Evolutionary conservation across 345 rosid species (phyloP), one percentile per base, ranked within the genome.

Genomic region (Reutealis trisperma): DNA sequence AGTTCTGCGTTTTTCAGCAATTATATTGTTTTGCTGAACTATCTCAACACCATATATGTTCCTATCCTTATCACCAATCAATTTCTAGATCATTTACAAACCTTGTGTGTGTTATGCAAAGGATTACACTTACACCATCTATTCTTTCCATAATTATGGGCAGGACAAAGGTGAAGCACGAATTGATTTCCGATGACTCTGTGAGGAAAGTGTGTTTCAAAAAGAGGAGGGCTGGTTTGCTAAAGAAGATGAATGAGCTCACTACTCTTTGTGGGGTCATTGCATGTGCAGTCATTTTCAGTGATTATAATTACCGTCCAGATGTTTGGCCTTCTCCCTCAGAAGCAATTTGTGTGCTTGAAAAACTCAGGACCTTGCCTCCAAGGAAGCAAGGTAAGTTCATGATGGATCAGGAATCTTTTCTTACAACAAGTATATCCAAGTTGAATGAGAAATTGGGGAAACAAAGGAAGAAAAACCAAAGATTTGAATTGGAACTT

Each of bases 171-270:
- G 78, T 82, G n/a, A 76, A 60, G 73, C 63, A 75, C 42, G 88
- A 85, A 61, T 62, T 86, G 73, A 84, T 88, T 64, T 30, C 81
- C 8, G 73, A 85, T 27, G 86, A 76, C 49, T 78, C 86, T 9
- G 63, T 41, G 8, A 66, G 89, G 81, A 88, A 75, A 69, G 65
- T 65, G 41, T 83, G 85, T 52, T 87, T 86, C 74, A 73, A 75
- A 63, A 85, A 85, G 70, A 76, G 88, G 67, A 85, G 65, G 74
- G 83, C 78, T 8, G 87, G 88, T 12, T 65, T 88, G 77, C 34
- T 82, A 63, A 88, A 86, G 85, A 88, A 88, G 81, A 63, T 83
- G 34, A 67, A 45, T 6, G 88, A 86, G 73, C 82, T 88, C 4
- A 75, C 77, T 30, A 88, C 87, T 24, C 84, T 88, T 1, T 88